Conservation (phyloP, 805 yeast genomes). For the Candida nanaspora region DNA sequence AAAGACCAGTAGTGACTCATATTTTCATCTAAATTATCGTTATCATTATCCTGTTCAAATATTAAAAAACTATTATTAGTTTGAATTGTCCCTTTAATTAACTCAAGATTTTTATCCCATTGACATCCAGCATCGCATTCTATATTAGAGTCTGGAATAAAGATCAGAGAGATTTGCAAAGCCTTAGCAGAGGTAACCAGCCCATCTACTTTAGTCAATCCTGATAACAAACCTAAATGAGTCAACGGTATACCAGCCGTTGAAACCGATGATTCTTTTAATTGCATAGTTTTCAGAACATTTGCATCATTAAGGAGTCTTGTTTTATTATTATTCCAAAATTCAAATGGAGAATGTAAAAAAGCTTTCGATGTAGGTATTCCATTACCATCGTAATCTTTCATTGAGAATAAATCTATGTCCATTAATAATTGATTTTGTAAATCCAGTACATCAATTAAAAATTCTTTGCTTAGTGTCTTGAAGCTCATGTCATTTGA, state of each 20-base stretch:
- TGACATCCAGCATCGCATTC: slow-evolving; percentile 13
- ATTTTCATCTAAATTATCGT: background rate
- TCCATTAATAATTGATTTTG: slow-evolving; percentile 26
- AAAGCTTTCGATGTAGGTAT: slow-evolving; percentile 7
- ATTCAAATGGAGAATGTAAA: slow-evolving; percentile 34
- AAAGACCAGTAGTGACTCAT: background rate
- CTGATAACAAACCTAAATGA: slow-evolving; percentile 27
- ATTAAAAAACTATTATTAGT: background rate
- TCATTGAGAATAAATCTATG: slow-evolving; percentile 5
- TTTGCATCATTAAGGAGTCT: slow-evolving; percentile 25
- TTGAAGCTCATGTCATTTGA: slow-evolving; percentile 5
- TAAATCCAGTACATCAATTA: slow-evolving; percentile 26
- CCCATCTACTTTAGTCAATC: slow-evolving; percentile 36
- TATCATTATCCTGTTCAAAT: background rate
- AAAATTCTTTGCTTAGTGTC: slow-evolving; percentile 29
- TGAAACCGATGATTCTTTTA: slow-evolving; percentile 14
- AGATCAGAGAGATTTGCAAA: slow-evolving; percentile 28
- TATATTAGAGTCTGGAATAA: slow-evolving; percentile 7
- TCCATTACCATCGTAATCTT: background rate
- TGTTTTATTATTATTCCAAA: slow-evolving; percentile 32
- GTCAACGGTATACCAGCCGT: slow-evolving; percentile 17
- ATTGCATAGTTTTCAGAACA: slow-evolving; percentile 33
- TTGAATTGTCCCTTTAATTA: slow-evolving; percentile 5
- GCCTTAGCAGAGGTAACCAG: slow-evolving; percentile 33
- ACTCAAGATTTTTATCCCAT: slow-evolving; percentile 26